Evolutionary conservation across 805 yeast species (phyloP), one percentile per base, ranked within the genome.

Genomic region (Teunomyces pallodes): DNA sequence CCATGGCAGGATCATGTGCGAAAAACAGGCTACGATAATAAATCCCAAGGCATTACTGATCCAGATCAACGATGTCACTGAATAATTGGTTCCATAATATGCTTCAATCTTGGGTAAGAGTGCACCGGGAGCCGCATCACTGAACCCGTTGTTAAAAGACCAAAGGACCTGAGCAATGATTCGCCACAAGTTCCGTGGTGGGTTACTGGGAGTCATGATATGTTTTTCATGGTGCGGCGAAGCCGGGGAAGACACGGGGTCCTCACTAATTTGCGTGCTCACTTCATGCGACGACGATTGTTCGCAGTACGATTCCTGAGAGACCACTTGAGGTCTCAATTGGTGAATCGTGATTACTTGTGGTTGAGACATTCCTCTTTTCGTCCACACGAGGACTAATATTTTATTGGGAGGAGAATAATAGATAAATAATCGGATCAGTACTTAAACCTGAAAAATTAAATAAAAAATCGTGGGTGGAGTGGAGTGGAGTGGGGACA

Each of bases 121-220:
- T 0, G 85, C 83, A 49, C 86, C 87, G 1, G 83, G 78, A 10
- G 82, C 79, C 48, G 82, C 82, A 56, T 82, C 87, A 26, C 74
- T 58, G 53, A 78, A 60, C 1, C 85, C 85, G 9, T 59, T 53
- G 2, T 69, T 53, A 36, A 75, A 61, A 8, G 64, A 59, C 78
- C 80, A 79, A 4, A 61, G 4, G 29, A 76, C 62, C 9, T 69
- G 58, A 8, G 79, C 64, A 9, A 69, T 46, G 4, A 79, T 60
- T 47, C 85, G 61, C 66, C 70, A 71, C 13, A 49, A 38, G 53
- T 77, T 80, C 46, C 54, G 64, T 5, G 77, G 70, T 1, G 83
- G 82, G 51, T 72, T 69, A 5, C 50, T 45, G 9, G 74, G 46
- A 0, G 77, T 64, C 76, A 79, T 72, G 30, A 45, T 13, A n/a